These are phyloP conservation scores for Trypanosoma vivax DNA, from an alignment of 208 protist genomes.

Conservation along the genomic window DNA sequence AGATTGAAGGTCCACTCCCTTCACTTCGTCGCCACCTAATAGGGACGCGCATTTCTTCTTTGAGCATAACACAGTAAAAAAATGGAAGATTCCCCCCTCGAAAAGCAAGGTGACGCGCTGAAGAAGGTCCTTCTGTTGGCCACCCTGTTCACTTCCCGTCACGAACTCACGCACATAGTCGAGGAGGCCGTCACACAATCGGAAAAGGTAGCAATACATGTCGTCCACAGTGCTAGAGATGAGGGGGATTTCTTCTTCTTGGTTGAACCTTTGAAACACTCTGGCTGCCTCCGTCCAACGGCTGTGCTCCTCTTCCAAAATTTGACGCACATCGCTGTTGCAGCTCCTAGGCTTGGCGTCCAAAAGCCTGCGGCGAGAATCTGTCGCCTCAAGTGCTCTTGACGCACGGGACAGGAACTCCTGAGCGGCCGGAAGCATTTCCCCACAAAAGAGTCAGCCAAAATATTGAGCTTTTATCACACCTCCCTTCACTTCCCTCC, in stretches of 20 bases:
- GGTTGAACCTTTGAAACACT: constrained; percentile 56
- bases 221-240: constrained; percentile 50
- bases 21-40: constrained; percentile 20
- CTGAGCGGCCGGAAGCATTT: too few species aligned
- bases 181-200: constrained; percentile 36
- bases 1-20: constrained; percentile 9
- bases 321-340: too few species aligned
- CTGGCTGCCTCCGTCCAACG: constrained; percentile 65
- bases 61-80: constrained; percentile 50
- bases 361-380: too few species aligned
- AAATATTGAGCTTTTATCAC: too few species aligned
- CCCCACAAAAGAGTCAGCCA: too few species aligned
- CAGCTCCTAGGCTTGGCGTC: too few species aligned
- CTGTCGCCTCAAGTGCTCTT: too few species aligned
- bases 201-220: constrained; percentile 16
- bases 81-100: constrained; percentile 41
- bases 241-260: constrained; percentile 41
- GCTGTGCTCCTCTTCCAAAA: constrained; percentile 19
- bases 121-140: not conserved
- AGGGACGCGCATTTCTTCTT: constrained; percentile 37
- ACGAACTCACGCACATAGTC: constrained; percentile 36
- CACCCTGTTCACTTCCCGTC: not conserved
- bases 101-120: constrained; percentile 17
- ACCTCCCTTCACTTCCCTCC: too few species aligned
- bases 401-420: too few species aligned